A percentile compares a stretch with the other conserved stretches of the same genome.
Conservation (phyloP, 2,329 filamentous ascomycete species). For the Trichoderma polysporum region DNA sequence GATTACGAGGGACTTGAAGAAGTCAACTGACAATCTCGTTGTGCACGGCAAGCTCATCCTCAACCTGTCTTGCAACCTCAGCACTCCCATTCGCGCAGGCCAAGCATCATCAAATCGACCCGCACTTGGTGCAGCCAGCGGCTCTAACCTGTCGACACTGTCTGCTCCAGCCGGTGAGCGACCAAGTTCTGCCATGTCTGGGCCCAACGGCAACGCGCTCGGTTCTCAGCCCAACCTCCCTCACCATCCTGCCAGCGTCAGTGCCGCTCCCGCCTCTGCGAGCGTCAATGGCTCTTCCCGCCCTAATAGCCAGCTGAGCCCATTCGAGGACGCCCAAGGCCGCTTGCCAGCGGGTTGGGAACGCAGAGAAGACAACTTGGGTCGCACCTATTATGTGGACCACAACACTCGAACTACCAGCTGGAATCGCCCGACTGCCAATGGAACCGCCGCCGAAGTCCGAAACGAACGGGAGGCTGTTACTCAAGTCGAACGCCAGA, state of each 20-base stretch:
- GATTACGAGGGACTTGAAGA: constrained; percentile 95
- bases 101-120: constrained; percentile 48
- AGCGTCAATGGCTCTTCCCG: constrained; percentile 35
- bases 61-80: constrained; percentile 89
- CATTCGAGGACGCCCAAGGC: constrained; percentile 95
- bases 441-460: constrained; percentile 68
- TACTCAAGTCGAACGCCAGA: constrained; percentile 86
- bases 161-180: constrained; percentile 46
- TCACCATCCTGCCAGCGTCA: constrained; percentile 50
- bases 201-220: constrained; percentile 44
- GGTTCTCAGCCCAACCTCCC: constrained; percentile 44
- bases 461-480: constrained; percentile 82
- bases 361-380: constrained; percentile 89
- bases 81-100: constrained; percentile 60
- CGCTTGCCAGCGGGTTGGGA: constrained; percentile 93
- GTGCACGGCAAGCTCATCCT: constrained; percentile 98
- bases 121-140: constrained; percentile 43
- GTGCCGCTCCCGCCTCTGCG: constrained; percentile 35
- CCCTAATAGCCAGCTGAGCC: constrained; percentile 62
- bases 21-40: constrained; percentile 95
- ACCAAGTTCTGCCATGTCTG: constrained; percentile 54
- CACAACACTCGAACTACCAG: constrained; percentile 96
- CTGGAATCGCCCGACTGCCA: constrained; percentile 85
- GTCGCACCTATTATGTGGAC: constrained; percentile 96
- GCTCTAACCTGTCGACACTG: constrained; percentile 46